A percentile compares a stretch with the other conserved stretches of the same genome.
phyloP scores from a whole-genome alignment of 2,329 filamentous ascomycete genomes.

The Sporothrix mexicana region DNA sequence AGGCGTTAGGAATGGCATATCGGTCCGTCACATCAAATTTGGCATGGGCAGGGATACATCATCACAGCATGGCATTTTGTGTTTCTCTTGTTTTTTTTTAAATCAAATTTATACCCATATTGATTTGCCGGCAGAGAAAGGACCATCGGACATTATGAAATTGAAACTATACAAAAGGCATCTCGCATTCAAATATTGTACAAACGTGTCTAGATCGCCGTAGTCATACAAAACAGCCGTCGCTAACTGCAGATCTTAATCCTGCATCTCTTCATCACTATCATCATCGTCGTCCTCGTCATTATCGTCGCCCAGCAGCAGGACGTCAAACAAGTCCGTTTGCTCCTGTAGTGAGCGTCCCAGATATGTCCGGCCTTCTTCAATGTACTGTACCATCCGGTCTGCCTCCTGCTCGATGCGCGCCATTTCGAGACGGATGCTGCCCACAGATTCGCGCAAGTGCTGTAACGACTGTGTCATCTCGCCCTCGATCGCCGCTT shows the following conservation, averaged over 20 bases:
- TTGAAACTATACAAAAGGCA: neutral
- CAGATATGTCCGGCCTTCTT: conserved; percentile 29
- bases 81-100: neutral
- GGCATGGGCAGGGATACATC: neutral
- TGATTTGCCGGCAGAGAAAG: too few species aligned
- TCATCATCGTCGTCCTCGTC: conserved; percentile 24
- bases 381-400: conserved; percentile 35
- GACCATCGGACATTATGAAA: neutral
- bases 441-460: conserved; percentile 36
- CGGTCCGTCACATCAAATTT: too few species aligned
- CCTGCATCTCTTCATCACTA: conserved; percentile 28
- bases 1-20: neutral
- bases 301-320: conserved; percentile 29
- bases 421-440: conserved; percentile 37
- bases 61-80: neutral
- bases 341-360: conserved; percentile 39
- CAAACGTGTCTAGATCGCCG: conserved; percentile 6
- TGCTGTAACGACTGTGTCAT: conserved; percentile 35
- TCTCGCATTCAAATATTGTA: neutral
- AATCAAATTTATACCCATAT: conserved; percentile 9
- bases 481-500: conserved; percentile 35
- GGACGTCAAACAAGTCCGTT: conserved; percentile 33
- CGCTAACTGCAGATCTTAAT: neutral
- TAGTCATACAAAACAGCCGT: neutral
- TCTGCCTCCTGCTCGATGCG: conserved; percentile 38